Conservation (phyloP, 2,329 filamentous ascomycete genomes). For the Rosellinia necatrix region DNA sequence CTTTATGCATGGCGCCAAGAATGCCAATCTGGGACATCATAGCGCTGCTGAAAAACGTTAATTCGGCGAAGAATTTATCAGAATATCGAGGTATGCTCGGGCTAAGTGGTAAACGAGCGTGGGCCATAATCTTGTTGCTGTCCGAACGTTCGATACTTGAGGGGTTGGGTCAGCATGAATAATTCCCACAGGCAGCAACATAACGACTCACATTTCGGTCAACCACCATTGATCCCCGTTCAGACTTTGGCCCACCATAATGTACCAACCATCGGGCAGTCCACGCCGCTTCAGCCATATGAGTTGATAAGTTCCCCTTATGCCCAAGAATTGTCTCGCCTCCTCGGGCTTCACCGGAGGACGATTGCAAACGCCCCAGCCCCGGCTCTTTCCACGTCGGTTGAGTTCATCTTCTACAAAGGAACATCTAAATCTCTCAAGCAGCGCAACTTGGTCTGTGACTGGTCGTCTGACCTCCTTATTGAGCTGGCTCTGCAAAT, state of each 20-base stretch:
- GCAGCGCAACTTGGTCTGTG: slow-evolving; percentile 58
- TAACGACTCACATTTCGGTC: slow-evolving; percentile 61
- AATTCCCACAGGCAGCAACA: not conserved
- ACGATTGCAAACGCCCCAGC: slow-evolving; percentile 62
- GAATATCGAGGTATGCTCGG: slow-evolving; percentile 51
- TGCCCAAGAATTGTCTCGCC: slow-evolving; percentile 64
- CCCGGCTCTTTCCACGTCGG: slow-evolving; percentile 63
- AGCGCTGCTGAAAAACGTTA: slow-evolving; percentile 55
- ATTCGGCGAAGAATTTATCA: slow-evolving; percentile 56
- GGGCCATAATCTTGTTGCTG: slow-evolving; percentile 35
- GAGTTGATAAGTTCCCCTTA: slow-evolving; percentile 65
- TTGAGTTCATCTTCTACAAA: slow-evolving; percentile 65
- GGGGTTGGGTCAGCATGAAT: slow-evolving; percentile 18
- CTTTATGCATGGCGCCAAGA: slow-evolving; percentile 51
- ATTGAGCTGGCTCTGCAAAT: slow-evolving; percentile 70
- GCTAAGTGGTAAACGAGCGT: slow-evolving; percentile 50
- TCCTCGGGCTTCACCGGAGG: slow-evolving; percentile 56
- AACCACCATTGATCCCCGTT: slow-evolving; percentile 81
- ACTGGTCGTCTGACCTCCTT: slow-evolving; percentile 56
- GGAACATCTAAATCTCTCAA: slow-evolving; percentile 67
- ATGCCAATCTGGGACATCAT: slow-evolving; percentile 58
- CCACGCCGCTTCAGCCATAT: slow-evolving; percentile 71
- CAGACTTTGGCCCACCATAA: slow-evolving; percentile 72
- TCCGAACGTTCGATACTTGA: slow-evolving; percentile 28
- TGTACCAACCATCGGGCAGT: slow-evolving; percentile 75